These are phyloP conservation scores for Phoenix roebelenii DNA, from an alignment of 176 grass and related monocot genomes.

Conservation along the genomic window DNA sequence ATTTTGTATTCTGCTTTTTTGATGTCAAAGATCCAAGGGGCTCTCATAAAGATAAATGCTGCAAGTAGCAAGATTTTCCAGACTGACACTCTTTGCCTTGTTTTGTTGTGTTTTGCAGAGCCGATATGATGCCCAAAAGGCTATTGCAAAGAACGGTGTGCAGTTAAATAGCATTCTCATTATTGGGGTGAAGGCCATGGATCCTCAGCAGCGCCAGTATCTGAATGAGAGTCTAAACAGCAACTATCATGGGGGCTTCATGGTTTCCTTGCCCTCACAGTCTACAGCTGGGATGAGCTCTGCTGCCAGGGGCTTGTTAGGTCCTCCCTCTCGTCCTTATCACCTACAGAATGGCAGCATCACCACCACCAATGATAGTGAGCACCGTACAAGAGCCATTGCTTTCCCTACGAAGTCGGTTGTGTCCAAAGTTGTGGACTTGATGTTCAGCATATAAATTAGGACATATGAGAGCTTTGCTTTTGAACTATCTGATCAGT, in stretches of 20 bases:
- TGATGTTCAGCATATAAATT: conserved; percentile 78
- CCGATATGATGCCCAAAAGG: conserved; percentile 63
- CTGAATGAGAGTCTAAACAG: conserved; percentile 45
- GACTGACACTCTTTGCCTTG: not conserved
- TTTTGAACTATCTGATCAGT: no score
- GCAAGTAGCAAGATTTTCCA: conserved; percentile 5
- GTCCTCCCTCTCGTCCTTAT: conserved; percentile 18
- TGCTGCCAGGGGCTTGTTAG: conserved; percentile 10
- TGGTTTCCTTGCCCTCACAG: conserved; percentile 36
- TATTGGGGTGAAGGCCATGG: conserved; percentile 71
- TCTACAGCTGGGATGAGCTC: conserved; percentile 27
- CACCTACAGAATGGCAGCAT: conserved; percentile 28
- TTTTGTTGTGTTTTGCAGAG: conserved; percentile 27
- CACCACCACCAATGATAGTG: conserved; percentile 9
- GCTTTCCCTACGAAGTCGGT: conserved; percentile 73
- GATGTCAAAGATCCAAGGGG: not conserved
- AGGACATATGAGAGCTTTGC: not conserved
- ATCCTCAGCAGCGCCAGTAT: conserved; percentile 56
- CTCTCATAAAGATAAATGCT: not conserved
- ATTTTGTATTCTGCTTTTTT: not conserved
- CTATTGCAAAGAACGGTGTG: conserved; percentile 55
- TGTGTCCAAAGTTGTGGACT: conserved; percentile 70
- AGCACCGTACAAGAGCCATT: conserved; percentile 34
- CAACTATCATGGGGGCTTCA: conserved; percentile 19
- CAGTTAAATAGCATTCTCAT: conserved; percentile 83